Base-by-base conservation (phyloP, 164 flowering plant genomes). In the Nelumbo lutea region DNA sequence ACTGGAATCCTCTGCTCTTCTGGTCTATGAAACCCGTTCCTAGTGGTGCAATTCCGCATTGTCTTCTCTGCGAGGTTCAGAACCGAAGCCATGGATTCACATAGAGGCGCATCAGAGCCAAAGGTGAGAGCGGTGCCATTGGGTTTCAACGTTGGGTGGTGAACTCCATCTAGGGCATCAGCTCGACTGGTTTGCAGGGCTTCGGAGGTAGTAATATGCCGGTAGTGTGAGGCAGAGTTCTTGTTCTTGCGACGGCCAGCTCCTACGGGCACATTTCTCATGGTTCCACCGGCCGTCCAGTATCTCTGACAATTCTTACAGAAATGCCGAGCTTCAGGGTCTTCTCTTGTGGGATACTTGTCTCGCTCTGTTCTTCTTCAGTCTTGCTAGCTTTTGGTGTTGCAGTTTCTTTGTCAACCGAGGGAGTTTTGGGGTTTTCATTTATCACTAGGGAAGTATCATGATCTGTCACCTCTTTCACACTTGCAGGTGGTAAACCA, bases 211-310 rank as follows among this genome's bases (percentile, higher is more conserved):
- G 83, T 72, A 10, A 91, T 80, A 61, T 87, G 90, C 1, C 87
- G 85, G 40, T 79, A 88, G 27, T 80, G 85, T 0, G 85, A 80
- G 50, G 85, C 74, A 27, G 87, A 79, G 70, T 78, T 89, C 87
- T 87, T 91, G 83, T 82, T 91, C 82, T 87, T 91, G 42, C 97
- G 87, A 10, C 97, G 86, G 2, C 97, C 97, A 39, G 97, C 93
- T 7, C 97, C 97, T 6, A 91, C 90, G 0, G 97, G 97, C 9
- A 91, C 90, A 53, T 87, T 89, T 70, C 97, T 80, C 95, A 91
- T 91, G 15, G 93, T 86, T 11, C 97, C 97, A 3, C 97, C 95
- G 1, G 88, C 86, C 11, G 97, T 91, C 97, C 97, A 91, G 68
- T 91, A 91, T 73, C 97, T 79, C 78, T 91, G 97, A 66, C 97